Evolutionary conservation across 129 eudicot genomes (phyloP).

Genomic region (Oenanthe sinensis): DNA sequence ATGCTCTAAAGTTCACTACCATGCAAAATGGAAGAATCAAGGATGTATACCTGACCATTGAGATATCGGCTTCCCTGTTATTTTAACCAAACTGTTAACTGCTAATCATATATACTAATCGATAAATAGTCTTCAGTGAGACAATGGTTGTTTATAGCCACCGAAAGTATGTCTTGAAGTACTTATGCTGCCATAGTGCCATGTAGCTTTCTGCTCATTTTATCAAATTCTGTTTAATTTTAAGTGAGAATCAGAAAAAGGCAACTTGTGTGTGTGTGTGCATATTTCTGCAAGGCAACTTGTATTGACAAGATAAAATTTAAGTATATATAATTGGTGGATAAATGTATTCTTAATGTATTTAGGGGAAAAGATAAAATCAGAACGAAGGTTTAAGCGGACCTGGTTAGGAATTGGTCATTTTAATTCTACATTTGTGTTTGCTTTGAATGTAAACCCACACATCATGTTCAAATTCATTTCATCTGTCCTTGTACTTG

Average conservation of each 20-base stretch:
- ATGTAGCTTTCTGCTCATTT: neutral
- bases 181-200: slow-evolving; percentile 15
- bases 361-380: neutral
- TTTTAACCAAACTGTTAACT: neutral
- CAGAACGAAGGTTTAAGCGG: slow-evolving; percentile 18
- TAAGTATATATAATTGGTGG: neutral
- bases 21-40: neutral
- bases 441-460: slow-evolving; percentile 23
- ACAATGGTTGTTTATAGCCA: neutral
- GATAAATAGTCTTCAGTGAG: neutral
- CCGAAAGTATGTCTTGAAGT: slow-evolving; percentile 8
- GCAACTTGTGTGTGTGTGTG: neutral
- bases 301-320: neutral
- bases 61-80: neutral
- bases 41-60: neutral
- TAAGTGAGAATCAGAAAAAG: neutral
- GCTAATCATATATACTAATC: neutral
- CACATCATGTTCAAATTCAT: slow-evolving; percentile 36
- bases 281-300: neutral
- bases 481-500: slow-evolving; percentile 34
- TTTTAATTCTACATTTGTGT: slow-evolving; percentile 30
- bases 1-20: neutral
- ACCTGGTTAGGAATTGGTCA: slow-evolving; percentile 47
- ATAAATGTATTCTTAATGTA: neutral
- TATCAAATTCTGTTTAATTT: slow-evolving; percentile 7